Evolutionary conservation across 1,284 basidiomycete genomes (phyloP), one percentile per base, ranked within the genome.

Genomic region (Ganoderma meredithae): DNA sequence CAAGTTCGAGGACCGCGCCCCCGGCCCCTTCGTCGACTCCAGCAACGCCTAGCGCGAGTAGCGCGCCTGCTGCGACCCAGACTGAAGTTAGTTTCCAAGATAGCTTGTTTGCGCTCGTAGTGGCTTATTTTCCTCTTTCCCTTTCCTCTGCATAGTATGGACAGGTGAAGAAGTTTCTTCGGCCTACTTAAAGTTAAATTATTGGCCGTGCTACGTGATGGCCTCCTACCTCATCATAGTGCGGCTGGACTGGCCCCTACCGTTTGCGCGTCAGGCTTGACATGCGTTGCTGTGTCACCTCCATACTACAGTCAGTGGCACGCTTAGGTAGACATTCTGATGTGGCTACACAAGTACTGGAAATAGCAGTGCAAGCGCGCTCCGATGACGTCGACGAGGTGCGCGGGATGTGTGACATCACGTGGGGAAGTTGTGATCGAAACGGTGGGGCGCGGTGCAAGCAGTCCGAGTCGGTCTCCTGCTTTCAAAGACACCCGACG

Each of bases 191-290:
- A 25, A n/a, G 25, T 8, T 1, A 13, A n/a, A 40, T 8, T 1
- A 13, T 27, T 33, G 6, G 33, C 15, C 7, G 15, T 47, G 27
- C 55, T 67, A 27, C n/a, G n/a, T n/a, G n/a, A 69, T 12, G 5
- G 3, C 47, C 40, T 61, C 47, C 40, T 61, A 33, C 43, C 36
- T 39, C 13, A 17, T 40, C 27, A 0, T 53, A 76, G 73, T 77
- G 76, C 60, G 76, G 74, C 17, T 76, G 77, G 8, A 68, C 60
- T 22, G 74, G 76, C 2, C 1, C 76, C 77, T 1, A 77, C 74
- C 13, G 44, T 60, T 10, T 73, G 72, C 39, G 65, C 65, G 15
- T 59, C 69, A 1, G 69, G 72, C 17, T 60, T 69, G 36, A 62
- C 70, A 4, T 73, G 72, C 40, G 64, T 73, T 19, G 70, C 66